Base-by-base conservation (phyloP, 2,329 filamentous ascomycete species). In the Colletotrichum shisoi region DNA sequence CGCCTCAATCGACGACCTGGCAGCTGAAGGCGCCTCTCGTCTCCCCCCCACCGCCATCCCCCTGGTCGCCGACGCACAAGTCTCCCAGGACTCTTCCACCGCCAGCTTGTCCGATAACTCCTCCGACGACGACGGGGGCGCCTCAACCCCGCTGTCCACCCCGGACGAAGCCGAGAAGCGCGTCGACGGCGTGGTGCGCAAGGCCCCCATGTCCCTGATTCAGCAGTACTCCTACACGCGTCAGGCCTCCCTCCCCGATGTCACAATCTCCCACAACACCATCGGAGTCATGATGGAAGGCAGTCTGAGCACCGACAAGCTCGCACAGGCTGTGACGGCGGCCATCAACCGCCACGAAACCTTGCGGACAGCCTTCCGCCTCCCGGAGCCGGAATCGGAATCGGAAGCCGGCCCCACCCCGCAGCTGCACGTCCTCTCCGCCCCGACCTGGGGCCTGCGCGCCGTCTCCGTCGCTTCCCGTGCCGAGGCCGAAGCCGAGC, bases 221-320 rank as follows among this genome's bases (percentile, higher is more conserved):
- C 61, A 63, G 13, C 3, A 63, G 9, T 45, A 63, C 44, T 51
- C 61, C 1, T 63, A 12, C 17, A 63, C 4, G 52, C 79, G 80
- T 61, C 67, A 79, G 2, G 62, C 67, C 1, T 62, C 71, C 9
- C 72, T 72, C 1, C n/a, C 80, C 1, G 64, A 79, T 4, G 76
- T 82, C 77, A 76, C 67, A 84, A 84, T 69, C 72, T 79, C 34
- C 75, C 78, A 84, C 69, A 73, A 78, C 40, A 76, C 78, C 3
- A 68, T 75, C 1, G 71, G 57, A 1, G 65, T 75, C 1, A 70
- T 58, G 2, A 52, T 1, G 72, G 75, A 62, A 63, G 73, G 4
- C 44, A 82, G 2, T 70, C 42, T 2, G 79, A 80, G 0, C 61
- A 53, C 4, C 46, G 83, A 0, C 49, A 68, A 72, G 2, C 71